Evolutionary conservation across 345 rosid species (phyloP).

Genomic region (Microthlaspi erraticum): DNA sequence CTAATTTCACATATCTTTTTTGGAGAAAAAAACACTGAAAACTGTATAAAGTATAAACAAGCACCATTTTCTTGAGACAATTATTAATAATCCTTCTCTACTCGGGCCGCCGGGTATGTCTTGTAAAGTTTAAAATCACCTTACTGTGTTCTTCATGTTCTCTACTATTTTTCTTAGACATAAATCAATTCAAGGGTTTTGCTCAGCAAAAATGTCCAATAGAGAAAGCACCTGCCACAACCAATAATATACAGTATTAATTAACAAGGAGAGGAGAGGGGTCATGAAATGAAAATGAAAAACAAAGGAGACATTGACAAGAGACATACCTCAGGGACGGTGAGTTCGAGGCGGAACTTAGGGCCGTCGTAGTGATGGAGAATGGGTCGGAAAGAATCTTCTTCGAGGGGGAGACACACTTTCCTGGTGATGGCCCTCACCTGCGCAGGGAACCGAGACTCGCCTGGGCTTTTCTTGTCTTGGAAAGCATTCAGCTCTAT

Average conservation of each 20-base stretch:
- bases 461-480: constrained; percentile 92
- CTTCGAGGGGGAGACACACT: constrained; percentile 87
- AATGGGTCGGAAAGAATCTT: constrained; percentile 97
- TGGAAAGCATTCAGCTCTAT: constrained; percentile 93
- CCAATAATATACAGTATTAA: no score
- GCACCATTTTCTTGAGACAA: background rate
- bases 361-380: constrained; percentile 99
- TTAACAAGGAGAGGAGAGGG: no score
- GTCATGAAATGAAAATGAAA: no score
- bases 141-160: background rate
- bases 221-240: constrained; percentile 88
- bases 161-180: no score
- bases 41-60: constrained; percentile 4
- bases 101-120: constrained; percentile 1
- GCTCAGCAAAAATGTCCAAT: constrained; percentile 80
- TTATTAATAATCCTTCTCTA: background rate
- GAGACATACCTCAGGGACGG: constrained; percentile 90
- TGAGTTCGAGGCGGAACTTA: constrained; percentile 94
- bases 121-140: no score
- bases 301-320: no score
- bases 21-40: background rate
- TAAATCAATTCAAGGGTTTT: constrained; percentile 47
- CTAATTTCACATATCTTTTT: constrained; percentile 16
- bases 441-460: constrained; percentile 99
- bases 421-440: constrained; percentile 84